A percentile compares a stretch with the other conserved stretches of the same genome.
Evolutionary conservation across 2,329 filamentous ascomycete species (phyloP).

Genomic region (Colletotrichum lupini): DNA sequence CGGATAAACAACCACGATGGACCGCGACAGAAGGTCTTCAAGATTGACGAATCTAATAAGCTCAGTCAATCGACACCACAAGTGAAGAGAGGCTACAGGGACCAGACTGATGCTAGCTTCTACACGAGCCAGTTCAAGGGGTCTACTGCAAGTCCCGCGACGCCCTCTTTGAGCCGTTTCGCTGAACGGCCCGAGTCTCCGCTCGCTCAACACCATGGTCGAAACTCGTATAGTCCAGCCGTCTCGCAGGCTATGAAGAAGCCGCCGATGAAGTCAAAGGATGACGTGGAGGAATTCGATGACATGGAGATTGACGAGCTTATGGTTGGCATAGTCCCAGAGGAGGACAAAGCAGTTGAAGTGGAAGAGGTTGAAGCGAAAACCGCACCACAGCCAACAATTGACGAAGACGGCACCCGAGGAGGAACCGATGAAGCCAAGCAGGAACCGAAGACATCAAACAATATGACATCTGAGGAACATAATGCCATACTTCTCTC

Average conservation of each 20-base stretch:
- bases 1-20: constrained; percentile 83
- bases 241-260: constrained; percentile 36
- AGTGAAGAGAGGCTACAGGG: constrained; percentile 73
- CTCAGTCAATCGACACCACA: constrained; percentile 73
- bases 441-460: constrained; percentile 40
- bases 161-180: constrained; percentile 43
- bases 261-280: constrained; percentile 9
- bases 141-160: constrained; percentile 34
- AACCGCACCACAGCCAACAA: background rate
- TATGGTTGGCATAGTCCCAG: constrained; percentile 28
- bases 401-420: background rate
- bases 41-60: constrained; percentile 71
- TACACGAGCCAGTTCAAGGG: constrained; percentile 78
- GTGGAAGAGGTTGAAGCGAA: background rate
- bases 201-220: constrained; percentile 1
- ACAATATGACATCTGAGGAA: constrained; percentile 89
- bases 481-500: constrained; percentile 88
- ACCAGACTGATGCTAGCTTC: constrained; percentile 85
- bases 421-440: constrained; percentile 30
- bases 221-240: constrained; percentile 5
- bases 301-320: constrained; percentile 29
- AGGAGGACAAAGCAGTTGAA: background rate
- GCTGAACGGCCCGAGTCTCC: constrained; percentile 43
- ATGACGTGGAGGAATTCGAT: constrained; percentile 34
- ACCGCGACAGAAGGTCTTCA: constrained; percentile 81